phyloP scores from a whole-genome alignment of 2,329 filamentous ascomycete species.

The Hypoxylon sp. region DNA sequence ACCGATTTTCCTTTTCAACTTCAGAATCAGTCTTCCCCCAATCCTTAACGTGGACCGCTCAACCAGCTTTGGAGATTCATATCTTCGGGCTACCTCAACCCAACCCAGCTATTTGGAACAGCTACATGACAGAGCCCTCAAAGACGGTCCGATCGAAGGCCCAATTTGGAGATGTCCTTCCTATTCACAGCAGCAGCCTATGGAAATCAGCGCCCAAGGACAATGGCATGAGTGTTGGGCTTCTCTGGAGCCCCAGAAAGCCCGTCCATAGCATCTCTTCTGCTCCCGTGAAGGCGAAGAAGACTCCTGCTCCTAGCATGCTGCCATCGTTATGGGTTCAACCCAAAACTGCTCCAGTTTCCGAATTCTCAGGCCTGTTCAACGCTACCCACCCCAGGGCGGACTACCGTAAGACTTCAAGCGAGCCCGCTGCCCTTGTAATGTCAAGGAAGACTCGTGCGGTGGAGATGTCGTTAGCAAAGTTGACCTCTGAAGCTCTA shows the following conservation, averaged over 20 bases:
- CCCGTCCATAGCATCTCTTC: not conserved
- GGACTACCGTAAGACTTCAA: slow-evolving; percentile 36
- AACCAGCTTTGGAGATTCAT: slow-evolving; percentile 20
- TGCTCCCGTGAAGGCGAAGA: not conserved
- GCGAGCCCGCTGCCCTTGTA: slow-evolving; percentile 32
- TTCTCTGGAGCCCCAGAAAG: slow-evolving; percentile 30
- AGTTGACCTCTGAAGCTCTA: slow-evolving; percentile 47
- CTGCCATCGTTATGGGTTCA: slow-evolving; percentile 30
- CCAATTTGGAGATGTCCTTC: slow-evolving; percentile 41
- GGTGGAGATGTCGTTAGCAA: slow-evolving; percentile 39
- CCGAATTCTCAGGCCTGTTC: slow-evolving; percentile 33
- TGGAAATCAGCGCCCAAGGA: slow-evolving; percentile 42
- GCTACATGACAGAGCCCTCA: slow-evolving; percentile 44
- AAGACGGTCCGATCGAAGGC: slow-evolving; percentile 44
- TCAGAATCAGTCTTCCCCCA: not conserved
- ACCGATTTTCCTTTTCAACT: slow-evolving; percentile 44
- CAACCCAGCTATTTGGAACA: slow-evolving; percentile 49
- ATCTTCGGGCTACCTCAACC: slow-evolving; percentile 48
- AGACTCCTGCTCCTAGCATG: not conserved
- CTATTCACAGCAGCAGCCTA: slow-evolving; percentile 50
- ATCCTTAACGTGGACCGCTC: slow-evolving; percentile 35
- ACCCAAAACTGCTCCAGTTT: slow-evolving; percentile 2
- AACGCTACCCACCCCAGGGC: slow-evolving; percentile 30
- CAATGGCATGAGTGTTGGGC: not conserved
- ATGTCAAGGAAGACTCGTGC: slow-evolving; percentile 31